Evolutionary conservation across 2,329 filamentous ascomycete genomes (phyloP), one percentile per base, ranked within the genome.

Genomic region (Malbranchea zuffiana): DNA sequence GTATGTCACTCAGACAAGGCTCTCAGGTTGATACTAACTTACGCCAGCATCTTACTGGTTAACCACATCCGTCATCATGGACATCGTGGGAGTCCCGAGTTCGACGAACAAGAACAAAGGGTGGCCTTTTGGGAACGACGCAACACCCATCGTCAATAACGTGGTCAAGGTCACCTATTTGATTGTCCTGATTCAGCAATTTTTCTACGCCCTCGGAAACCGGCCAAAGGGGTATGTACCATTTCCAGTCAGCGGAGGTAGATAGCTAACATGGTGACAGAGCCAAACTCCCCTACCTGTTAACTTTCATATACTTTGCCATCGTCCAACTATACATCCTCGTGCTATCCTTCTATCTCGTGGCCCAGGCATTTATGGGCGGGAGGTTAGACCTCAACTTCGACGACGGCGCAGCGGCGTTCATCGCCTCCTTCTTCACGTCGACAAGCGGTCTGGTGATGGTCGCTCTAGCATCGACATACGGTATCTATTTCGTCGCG

Each of bases 41-140:
- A 32, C 8, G 49, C 64, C 75, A 65, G 85, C 86, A 54, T 93
- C 90, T 33, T 98, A 93, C 76, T 98, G 86, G 74, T 78, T 98
- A 46, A 98, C 90, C 19, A 96, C 90, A n/a, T 80, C 80, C 37
- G 84, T 98, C 59, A 95, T 98, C 59, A 94, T 98, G 82, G 82
- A 94, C 60, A 76, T 98, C 42, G 90, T 96, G 56, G 90, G 90
- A 52, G 78, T 69, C 17, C 79, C 82, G 17, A 67, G 68, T 20
- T 47, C 18, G 67, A 68, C 19, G 46, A 60, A 2, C 62, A 63
- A 30, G 72, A 70, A 45, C 52, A 57, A 28, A 71, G 76, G 44
- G 85, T 98, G 87, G 75, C 90, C 90, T 4, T 98, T 98, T 53
- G 90, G 90, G 49, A 78, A 87, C 57, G 72, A 62, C 0, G 87